Percentiles rank a stretch among this genome's conserved stretches.
phyloP scores from a whole-genome alignment of 179 eudicot species.

The Corrigiola litoralis region DNA sequence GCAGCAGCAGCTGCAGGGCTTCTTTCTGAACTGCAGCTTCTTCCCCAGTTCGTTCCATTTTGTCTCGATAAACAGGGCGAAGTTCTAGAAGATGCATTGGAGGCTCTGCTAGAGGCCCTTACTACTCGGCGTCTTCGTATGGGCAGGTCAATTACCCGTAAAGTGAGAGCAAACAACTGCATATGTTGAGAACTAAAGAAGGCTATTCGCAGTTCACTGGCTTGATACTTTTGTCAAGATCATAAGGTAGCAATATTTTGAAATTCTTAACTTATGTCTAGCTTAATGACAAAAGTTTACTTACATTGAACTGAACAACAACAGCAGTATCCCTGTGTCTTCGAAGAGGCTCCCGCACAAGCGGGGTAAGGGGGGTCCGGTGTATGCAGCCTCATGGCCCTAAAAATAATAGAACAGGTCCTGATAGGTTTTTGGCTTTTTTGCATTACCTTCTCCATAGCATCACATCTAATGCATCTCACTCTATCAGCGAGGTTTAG shows the following conservation, averaged over 20 bases:
- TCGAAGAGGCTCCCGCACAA: too few species aligned
- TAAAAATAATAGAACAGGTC: too few species aligned
- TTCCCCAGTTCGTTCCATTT: conserved; percentile 50
- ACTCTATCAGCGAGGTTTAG: too few species aligned
- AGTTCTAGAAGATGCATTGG: conserved; percentile 62
- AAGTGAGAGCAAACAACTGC: conserved; percentile 26
- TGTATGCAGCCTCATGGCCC: too few species aligned
- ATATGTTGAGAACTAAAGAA: conserved; percentile 16
- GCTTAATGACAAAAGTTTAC: too few species aligned
- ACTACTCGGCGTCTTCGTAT: conserved; percentile 68
- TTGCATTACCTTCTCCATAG: too few species aligned
- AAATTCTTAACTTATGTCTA: neutral
- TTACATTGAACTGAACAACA: too few species aligned
- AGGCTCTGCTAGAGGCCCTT: conserved; percentile 59
- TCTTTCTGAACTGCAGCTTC: conserved; percentile 62
- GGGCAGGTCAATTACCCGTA: conserved; percentile 86
- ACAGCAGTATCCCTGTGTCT: too few species aligned
- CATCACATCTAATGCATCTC: too few species aligned
- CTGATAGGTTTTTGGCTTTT: too few species aligned
- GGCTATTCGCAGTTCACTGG: neutral
- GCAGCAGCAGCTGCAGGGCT: conserved; percentile 93
- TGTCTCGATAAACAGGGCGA: conserved; percentile 68
- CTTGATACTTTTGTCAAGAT: neutral
- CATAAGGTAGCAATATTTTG: conserved; percentile 13
- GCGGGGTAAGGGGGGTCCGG: too few species aligned